These are phyloP conservation scores for Boletus sp. DNA, from an alignment of 768 basidiomycete genomes.

Conservation along the genomic window DNA sequence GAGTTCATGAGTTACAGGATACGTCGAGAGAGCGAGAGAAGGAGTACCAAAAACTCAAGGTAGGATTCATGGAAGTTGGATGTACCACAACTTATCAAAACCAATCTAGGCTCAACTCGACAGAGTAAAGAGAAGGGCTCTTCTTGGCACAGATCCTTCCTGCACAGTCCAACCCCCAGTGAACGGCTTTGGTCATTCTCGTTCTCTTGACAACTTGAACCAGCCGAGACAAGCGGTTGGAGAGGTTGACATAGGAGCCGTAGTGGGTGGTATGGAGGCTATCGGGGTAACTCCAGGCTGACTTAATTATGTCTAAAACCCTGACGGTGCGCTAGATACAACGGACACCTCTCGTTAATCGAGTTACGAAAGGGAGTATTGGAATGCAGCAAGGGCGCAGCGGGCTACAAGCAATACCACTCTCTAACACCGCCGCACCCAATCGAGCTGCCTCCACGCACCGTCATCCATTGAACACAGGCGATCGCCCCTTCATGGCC, in stretches of 20 bases:
- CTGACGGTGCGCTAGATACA: constrained; percentile 51
- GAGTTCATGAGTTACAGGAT: constrained; percentile 72
- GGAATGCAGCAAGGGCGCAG: constrained; percentile 33
- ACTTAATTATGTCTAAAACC: neutral
- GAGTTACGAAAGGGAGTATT: constrained; percentile 35
- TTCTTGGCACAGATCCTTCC: constrained; percentile 49
- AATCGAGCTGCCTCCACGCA: constrained; percentile 28
- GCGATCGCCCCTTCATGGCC: constrained; percentile 44
- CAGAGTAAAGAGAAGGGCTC: constrained; percentile 77
- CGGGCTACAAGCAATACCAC: constrained; percentile 30
- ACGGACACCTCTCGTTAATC: constrained; percentile 62
- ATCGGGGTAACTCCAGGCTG: constrained; percentile 44
- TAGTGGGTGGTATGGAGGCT: constrained; percentile 66
- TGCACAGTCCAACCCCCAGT: constrained; percentile 16
- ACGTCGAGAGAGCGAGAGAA: constrained; percentile 74
- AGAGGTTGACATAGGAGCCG: constrained; percentile 48
- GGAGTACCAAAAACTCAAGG: constrained; percentile 88
- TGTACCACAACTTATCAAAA: neutral
- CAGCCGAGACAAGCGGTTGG: constrained; percentile 18
- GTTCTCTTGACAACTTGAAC: constrained; percentile 12
- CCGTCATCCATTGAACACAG: constrained; percentile 43
- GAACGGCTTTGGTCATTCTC: constrained; percentile 15
- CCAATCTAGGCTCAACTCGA: constrained; percentile 64
- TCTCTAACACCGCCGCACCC: constrained; percentile 13
- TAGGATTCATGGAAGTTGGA: constrained; percentile 15